phyloP scores from a whole-genome alignment of 1,284 basidiomycete genomes.

The Ceratobasidium sp. region DNA sequence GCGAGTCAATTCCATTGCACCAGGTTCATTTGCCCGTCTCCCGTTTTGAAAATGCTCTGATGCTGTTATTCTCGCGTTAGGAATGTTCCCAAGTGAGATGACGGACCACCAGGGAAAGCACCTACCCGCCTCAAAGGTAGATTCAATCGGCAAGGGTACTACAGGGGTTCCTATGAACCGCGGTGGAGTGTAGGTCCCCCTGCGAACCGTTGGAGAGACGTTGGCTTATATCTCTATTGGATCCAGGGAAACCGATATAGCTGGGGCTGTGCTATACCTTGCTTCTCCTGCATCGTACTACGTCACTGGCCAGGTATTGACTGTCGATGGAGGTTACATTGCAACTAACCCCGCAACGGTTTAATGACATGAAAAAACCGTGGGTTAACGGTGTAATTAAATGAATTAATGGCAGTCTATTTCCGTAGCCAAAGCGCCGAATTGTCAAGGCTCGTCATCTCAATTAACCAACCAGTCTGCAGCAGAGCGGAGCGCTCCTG shows the following conservation, averaged over 20 bases:
- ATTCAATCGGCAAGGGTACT: conserved; percentile 53
- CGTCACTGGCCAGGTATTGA: conserved; percentile 78
- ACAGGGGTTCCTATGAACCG: no score
- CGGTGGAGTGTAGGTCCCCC: no score
- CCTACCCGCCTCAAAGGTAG: conserved; percentile 51
- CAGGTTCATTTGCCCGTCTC: conserved; percentile 54
- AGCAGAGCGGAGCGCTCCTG: no score
- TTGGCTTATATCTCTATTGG: conserved; percentile 4
- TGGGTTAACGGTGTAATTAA: no score
- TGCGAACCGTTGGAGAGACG: conserved; percentile 64
- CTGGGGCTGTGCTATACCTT: conserved; percentile 79
- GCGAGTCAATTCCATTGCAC: conserved; percentile 71
- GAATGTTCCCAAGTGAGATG: conserved; percentile 71
- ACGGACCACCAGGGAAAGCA: conserved; percentile 59
- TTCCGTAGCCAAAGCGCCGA: no score
- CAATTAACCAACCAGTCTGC: no score
- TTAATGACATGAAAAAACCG: background rate
- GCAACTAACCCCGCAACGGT: conserved; percentile 73
- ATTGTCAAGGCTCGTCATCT: no score
- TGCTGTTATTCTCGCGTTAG: no score
- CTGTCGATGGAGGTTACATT: conserved; percentile 78
- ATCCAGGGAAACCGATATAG: conserved; percentile 71
- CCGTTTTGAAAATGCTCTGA: no score
- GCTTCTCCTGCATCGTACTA: conserved; percentile 78
- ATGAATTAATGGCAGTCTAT: no score